Conservation (phyloP, 2,329 filamentous ascomycete genomes). For the Blastomyces parvus region DNA sequence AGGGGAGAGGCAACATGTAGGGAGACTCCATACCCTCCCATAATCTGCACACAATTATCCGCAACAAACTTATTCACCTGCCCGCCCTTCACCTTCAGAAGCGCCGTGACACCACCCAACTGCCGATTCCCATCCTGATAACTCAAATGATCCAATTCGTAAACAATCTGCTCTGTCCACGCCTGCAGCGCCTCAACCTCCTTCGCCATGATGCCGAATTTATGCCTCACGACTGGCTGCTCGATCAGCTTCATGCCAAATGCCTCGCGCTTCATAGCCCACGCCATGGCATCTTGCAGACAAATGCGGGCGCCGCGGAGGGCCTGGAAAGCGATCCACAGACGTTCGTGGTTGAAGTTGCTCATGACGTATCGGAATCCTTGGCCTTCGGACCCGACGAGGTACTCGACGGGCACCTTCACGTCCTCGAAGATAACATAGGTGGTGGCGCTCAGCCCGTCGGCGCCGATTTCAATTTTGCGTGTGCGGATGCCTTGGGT, state of each 20-base stretch:
- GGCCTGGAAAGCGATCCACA: constrained; percentile 61
- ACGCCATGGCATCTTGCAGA: constrained; percentile 77
- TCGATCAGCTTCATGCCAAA: constrained; percentile 75
- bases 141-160: constrained; percentile 6
- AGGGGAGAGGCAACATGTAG: not conserved
- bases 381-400: constrained; percentile 75
- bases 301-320: constrained; percentile 58
- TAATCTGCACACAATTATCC: constrained; percentile 12
- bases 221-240: constrained; percentile 60
- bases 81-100: constrained; percentile 9
- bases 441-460: constrained; percentile 1
- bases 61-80: constrained; percentile 10
- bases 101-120: constrained; percentile 6
- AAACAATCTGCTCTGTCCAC: constrained; percentile 7
- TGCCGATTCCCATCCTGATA: constrained; percentile 6
- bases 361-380: constrained; percentile 74
- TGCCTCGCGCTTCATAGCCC: constrained; percentile 76
- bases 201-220: constrained; percentile 6
- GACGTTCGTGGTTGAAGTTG: constrained; percentile 85
- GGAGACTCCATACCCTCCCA: constrained; percentile 10
- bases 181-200: constrained; percentile 5
- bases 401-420: constrained; percentile 68
- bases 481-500: constrained; percentile 1
- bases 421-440: constrained; percentile 59
- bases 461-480: constrained; percentile 5